phyloP scores from a whole-genome alignment of 2,329 filamentous ascomycete species.

The Hypoxylon rubiginosum region DNA sequence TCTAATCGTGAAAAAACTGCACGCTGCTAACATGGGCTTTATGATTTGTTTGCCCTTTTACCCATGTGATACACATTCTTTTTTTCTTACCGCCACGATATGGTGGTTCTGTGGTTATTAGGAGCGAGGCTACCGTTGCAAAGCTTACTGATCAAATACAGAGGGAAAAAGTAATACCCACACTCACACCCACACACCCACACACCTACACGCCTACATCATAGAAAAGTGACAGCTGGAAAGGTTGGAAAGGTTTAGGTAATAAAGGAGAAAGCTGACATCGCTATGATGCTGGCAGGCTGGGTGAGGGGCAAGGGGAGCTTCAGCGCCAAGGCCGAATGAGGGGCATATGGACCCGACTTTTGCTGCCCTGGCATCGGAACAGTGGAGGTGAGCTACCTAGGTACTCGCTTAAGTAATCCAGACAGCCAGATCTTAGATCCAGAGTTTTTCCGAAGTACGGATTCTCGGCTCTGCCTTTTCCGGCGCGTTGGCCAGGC shows the following conservation, averaged over 20 bases:
- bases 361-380: conserved; percentile 5
- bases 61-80: conserved; percentile 29
- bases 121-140: conserved; percentile 9
- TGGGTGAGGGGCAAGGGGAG: conserved; percentile 34
- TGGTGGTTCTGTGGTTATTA: conserved; percentile 14
- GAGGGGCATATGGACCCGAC: conserved; percentile 15
- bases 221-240: conserved; percentile 18
- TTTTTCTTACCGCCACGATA: background rate
- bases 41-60: conserved; percentile 26
- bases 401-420: background rate
- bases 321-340: conserved; percentile 19
- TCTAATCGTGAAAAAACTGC: conserved; percentile 33
- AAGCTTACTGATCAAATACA: conserved; percentile 5
- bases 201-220: conserved; percentile 12
- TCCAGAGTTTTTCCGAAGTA: conserved; percentile 23
- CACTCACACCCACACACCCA: no score
- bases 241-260: conserved; percentile 9
- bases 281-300: conserved; percentile 34
- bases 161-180: conserved; percentile 27
- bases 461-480: conserved; percentile 26
- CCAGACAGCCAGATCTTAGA: background rate
- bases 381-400: background rate
- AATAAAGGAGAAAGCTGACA: conserved; percentile 31
- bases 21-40: background rate
- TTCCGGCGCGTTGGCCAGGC: conserved; percentile 22